phyloP scores from a whole-genome alignment of 768 basidiomycete genomes.

The Heimioporus sp. region DNA sequence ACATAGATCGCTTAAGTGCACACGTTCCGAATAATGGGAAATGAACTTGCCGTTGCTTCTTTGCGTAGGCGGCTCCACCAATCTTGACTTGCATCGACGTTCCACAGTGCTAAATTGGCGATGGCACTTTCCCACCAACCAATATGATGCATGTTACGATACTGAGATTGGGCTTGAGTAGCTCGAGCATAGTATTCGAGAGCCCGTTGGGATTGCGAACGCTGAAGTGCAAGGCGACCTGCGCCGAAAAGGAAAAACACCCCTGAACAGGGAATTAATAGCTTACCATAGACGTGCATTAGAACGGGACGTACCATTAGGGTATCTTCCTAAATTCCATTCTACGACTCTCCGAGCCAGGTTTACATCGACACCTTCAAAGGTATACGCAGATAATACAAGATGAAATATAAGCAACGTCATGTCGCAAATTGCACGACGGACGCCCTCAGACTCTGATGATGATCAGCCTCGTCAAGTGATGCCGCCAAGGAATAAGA shows the following conservation, averaged over 20 bases:
- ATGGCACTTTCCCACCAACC: conserved; percentile 88
- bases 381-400: conserved; percentile 74
- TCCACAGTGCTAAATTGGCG: conserved; percentile 71
- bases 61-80: conserved; percentile 68
- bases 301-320: conserved; percentile 46
- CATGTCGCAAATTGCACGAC: conserved; percentile 84
- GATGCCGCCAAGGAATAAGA: neutral
- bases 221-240: conserved; percentile 73
- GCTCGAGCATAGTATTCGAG: conserved; percentile 72
- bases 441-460: conserved; percentile 72
- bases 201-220: conserved; percentile 71
- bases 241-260: conserved; percentile 94
- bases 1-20: conserved; percentile 1
- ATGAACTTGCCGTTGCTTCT: conserved; percentile 60
- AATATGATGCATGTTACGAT: conserved; percentile 74
- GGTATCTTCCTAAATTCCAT: conserved; percentile 83
- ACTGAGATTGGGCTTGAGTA: conserved; percentile 61
- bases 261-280: conserved; percentile 40
- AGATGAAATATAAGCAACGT: conserved; percentile 88
- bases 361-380: conserved; percentile 71
- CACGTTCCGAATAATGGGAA: neutral
- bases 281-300: neutral
- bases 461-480: conserved; percentile 1
- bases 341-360: conserved; percentile 75
- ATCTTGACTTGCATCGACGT: conserved; percentile 51